Evolutionary conservation across 768 basidiomycete species (phyloP).

Genomic region (Leccinum subgranulosum): DNA sequence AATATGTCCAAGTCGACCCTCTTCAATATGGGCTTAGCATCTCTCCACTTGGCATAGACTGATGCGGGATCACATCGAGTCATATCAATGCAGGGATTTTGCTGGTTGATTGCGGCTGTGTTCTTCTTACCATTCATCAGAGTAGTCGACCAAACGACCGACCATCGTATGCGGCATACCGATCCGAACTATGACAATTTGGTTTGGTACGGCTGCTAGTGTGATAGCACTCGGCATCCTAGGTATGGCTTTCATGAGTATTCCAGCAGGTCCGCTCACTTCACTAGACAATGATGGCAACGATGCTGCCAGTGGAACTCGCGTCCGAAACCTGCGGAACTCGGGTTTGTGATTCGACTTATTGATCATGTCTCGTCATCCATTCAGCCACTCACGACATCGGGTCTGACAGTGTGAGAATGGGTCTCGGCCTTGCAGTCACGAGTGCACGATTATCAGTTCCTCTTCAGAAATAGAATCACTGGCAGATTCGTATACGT

Average conservation of each 20-base stretch:
- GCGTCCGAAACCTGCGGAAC: conserved; percentile 46
- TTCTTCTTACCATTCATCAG: conserved; percentile 39
- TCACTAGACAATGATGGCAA: conserved; percentile 36
- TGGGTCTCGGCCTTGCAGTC: conserved; percentile 49
- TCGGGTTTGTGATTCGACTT: conserved; percentile 36
- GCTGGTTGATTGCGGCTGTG: conserved; percentile 45
- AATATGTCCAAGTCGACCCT: conserved; percentile 50
- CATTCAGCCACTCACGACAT: not conserved
- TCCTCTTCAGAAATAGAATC: not conserved
- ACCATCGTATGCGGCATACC: conserved; percentile 33
- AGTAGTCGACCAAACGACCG: conserved; percentile 38
- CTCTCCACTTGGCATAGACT: conserved; percentile 32
- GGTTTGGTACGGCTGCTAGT: conserved; percentile 33
- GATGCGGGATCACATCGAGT: not conserved
- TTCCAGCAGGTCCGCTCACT: too few relatives aligned
- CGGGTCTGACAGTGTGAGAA: conserved; percentile 22
- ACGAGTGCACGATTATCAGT: conserved; percentile 28
- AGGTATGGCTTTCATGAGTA: conserved; percentile 45
- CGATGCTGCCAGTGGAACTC: conserved; percentile 37
- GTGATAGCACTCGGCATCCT: conserved; percentile 41
- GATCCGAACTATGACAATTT: conserved; percentile 40
- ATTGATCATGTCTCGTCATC: not conserved
- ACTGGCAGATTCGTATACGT: not conserved
- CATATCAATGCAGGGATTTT: conserved; percentile 48
- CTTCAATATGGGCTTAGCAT: conserved; percentile 44